These are phyloP conservation scores for Scedosporium minutisporum DNA, from an alignment of 2,329 filamentous ascomycete species.

Conservation along the genomic window DNA sequence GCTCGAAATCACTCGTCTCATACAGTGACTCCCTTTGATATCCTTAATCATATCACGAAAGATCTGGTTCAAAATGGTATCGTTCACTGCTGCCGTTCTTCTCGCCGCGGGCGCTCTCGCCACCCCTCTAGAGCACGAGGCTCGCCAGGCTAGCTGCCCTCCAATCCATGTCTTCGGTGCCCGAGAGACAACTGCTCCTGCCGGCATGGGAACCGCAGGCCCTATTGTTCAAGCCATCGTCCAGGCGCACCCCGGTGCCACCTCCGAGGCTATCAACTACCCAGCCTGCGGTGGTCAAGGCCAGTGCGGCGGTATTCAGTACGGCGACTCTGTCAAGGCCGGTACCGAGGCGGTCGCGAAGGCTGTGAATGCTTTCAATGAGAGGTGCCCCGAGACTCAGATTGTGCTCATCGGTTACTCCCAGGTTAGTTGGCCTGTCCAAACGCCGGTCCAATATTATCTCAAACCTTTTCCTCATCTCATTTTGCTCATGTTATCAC, in stretches of 20 bases:
- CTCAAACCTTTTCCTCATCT: background rate
- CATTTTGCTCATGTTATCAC: background rate
- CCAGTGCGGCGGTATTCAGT: conserved; percentile 48
- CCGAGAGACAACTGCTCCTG: conserved; percentile 36
- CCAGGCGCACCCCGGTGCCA: conserved; percentile 37
- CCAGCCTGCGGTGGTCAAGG: conserved; percentile 31
- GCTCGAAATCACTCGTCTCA: too few relatives aligned
- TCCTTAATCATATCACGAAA: background rate
- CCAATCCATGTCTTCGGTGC: conserved; percentile 35
- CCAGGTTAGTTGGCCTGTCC: conserved; percentile 29
- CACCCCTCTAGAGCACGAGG: background rate
- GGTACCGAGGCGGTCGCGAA: conserved; percentile 49
- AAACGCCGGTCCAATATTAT: background rate
- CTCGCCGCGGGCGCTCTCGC: conserved; percentile 13
- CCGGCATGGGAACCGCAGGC: conserved; percentile 41
- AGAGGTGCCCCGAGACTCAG: conserved; percentile 44
- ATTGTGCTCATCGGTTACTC: conserved; percentile 55
- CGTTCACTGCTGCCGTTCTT: conserved; percentile 7
- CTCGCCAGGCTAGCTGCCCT: conserved; percentile 20
- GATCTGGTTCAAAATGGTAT: background rate
- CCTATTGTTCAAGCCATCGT: conserved; percentile 41
- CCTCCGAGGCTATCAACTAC: conserved; percentile 46
- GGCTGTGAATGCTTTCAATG: conserved; percentile 49
- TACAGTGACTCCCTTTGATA: too few relatives aligned
- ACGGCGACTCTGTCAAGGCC: conserved; percentile 46